Conservation (phyloP, 1,284 basidiomycete genomes). For the Sanghuangporus sanghuang region DNA sequence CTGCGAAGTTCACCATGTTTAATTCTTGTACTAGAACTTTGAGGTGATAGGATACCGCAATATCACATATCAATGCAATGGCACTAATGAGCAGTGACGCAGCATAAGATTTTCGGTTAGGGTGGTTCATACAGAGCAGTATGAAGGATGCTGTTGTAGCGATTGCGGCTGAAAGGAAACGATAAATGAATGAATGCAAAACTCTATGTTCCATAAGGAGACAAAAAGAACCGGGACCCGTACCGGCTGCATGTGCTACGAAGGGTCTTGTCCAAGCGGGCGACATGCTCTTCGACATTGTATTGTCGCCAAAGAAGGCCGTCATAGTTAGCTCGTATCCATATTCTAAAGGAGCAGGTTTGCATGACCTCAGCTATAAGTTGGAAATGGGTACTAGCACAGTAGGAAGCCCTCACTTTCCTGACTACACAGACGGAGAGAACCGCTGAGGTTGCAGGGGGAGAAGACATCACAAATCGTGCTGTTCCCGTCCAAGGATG, state of each 20-base stretch:
- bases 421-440: constrained; percentile 4
- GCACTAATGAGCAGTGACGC: no score
- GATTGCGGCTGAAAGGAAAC: neutral
- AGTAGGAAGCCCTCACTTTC: neutral
- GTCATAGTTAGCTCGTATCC: constrained; percentile 1
- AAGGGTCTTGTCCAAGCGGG: constrained; percentile 1
- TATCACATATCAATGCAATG: neutral
- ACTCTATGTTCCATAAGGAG: no score
- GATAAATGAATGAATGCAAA: neutral
- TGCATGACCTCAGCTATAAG: no score
- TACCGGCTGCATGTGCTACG: constrained; percentile 1
- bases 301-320: neutral
- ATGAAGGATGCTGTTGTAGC: neutral
- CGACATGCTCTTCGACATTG: neutral
- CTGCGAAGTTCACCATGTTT: neutral
- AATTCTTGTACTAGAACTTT: neutral
- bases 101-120: neutral
- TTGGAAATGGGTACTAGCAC: no score
- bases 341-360: neutral
- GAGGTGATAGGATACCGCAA: neutral
- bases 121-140: neutral
- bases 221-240: neutral
- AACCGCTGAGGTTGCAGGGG: constrained; percentile 1
- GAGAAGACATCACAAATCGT: constrained; percentile 4
- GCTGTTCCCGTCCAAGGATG: neutral